Percentiles rank a stretch among this genome's conserved stretches.
phyloP scores from a whole-genome alignment of 2,329 filamentous ascomycete genomes.

The Alternaria burnsii region DNA sequence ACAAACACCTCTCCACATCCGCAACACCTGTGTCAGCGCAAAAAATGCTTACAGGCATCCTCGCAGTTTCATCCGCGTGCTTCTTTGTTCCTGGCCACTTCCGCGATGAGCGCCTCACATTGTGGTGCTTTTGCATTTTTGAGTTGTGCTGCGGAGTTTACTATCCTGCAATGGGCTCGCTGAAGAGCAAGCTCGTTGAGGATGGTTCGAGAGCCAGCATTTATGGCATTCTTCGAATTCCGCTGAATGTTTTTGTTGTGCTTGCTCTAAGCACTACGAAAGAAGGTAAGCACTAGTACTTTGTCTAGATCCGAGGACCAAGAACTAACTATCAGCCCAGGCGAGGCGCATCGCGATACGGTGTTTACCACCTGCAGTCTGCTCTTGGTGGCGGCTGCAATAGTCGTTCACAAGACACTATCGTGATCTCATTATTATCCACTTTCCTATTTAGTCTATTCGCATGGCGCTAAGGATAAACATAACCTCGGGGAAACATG shows the following conservation, averaged over 20 bases:
- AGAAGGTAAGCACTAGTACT: slow-evolving; percentile 34
- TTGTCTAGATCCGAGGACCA: background rate
- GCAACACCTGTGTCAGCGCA: slow-evolving; percentile 33
- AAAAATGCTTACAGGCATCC: slow-evolving; percentile 39
- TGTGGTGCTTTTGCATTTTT: slow-evolving; percentile 67
- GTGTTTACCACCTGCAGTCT: slow-evolving; percentile 44
- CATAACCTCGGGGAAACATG: background rate
- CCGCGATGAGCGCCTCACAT: slow-evolving; percentile 57
- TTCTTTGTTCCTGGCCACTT: slow-evolving; percentile 52
- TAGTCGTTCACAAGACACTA: slow-evolving; percentile 38
- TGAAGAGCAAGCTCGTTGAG: slow-evolving; percentile 65
- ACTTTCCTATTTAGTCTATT: background rate
- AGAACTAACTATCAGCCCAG: slow-evolving; percentile 24
- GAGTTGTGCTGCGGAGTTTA: slow-evolving; percentile 67
- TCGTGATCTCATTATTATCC: slow-evolving; percentile 14
- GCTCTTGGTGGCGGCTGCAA: slow-evolving; percentile 37
- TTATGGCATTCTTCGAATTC: slow-evolving; percentile 66
- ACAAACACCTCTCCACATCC: slow-evolving; percentile 52
- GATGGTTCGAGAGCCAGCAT: slow-evolving; percentile 63
- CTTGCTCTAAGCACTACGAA: slow-evolving; percentile 44
- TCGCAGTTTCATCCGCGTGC: slow-evolving; percentile 38
- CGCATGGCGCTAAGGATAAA: background rate
- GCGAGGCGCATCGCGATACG: slow-evolving; percentile 41
- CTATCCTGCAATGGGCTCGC: slow-evolving; percentile 63
- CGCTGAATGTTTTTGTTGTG: slow-evolving; percentile 59